These are phyloP conservation scores for Cladosporium sp. DNA, from an alignment of 2,329 filamentous ascomycete genomes.

Conservation along the genomic window DNA sequence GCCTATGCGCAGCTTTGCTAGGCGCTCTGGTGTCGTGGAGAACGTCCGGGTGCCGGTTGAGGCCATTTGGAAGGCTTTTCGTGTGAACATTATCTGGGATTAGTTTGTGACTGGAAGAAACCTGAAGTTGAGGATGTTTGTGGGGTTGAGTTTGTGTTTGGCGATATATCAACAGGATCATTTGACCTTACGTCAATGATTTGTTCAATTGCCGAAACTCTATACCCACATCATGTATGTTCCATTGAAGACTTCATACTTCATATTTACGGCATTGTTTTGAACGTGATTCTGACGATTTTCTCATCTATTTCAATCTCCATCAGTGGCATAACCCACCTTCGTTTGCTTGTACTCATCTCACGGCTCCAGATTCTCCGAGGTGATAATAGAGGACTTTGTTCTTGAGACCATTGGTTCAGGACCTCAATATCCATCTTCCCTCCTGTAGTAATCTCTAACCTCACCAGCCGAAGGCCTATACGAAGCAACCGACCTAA, in stretches of 20 bases:
- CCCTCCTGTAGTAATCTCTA: conserved; percentile 19
- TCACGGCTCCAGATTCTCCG: too few species aligned
- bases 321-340: too few species aligned
- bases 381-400: too few species aligned
- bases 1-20: conserved; percentile 25
- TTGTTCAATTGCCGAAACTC: too few species aligned
- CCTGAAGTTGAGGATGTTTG: not conserved
- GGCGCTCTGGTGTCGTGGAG: conserved; percentile 17
- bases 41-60: conserved; percentile 15
- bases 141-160: not conserved
- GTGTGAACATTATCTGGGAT: not conserved
- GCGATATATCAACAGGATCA: not conserved
- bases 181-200: too few species aligned
- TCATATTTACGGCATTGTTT: too few species aligned
- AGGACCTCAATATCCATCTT: conserved; percentile 13
- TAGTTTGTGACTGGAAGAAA: not conserved
- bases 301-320: too few species aligned
- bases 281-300: too few species aligned
- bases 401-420: too few species aligned
- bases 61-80: conserved; percentile 2
- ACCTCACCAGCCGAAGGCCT: conserved; percentile 19
- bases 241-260: too few species aligned
- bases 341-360: too few species aligned
- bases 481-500: conserved; percentile 5
- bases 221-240: too few species aligned